Evolutionary conservation across 2,329 filamentous ascomycete species (phyloP), one percentile per base, ranked within the genome.

Genomic region (Aspergillus transmontanensis): DNA sequence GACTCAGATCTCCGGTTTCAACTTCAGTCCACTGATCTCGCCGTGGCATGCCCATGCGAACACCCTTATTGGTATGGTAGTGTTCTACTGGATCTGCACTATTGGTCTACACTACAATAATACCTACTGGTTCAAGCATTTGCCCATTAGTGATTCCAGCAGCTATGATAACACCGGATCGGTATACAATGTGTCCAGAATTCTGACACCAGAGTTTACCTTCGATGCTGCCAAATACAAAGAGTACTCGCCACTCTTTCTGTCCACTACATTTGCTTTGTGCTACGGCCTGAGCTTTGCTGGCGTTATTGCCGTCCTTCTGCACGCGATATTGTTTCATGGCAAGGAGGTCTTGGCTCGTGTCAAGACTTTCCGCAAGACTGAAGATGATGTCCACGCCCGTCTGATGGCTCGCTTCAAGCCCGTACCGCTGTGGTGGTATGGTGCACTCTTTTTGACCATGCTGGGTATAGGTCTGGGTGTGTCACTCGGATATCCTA

Each of bases 41-140:
- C 90, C 90, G 6, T 92, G 89, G 87, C 86, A 89, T 72, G 90
- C 89, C 10, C 92, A 92, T 66, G 89, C 87, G 62, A 93, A 93
- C 72, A 91, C 88, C 0, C 75, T 90, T 46, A 86, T 91, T 39
- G 89, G 89, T 19, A 85, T 91, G 32, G 80, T 90, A 1, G 30
- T 84, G 1, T 91, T 90, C 72, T 91, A 87, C 72, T 83, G 91
- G 62, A 75, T 90, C n/a, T 76, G 84, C 3, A 81, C 86, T 1
- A 80, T 85, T 0, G 78, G 83, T 6, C 77, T 93, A 21, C 89
- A 93, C 73, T 93, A 88, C 72, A 85, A 81, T 7, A 87, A 87
- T 11, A 79, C 82, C 0, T 92, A 89, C 86, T 91, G 88, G 69
- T 82, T 82, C 3, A 75, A 84, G 62, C 91, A 85, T 70, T 75